These are phyloP conservation scores for Lasiosphaeriaceae sp. DNA, from an alignment of 495 filamentous ascomycete genomes.

Conservation along the genomic window DNA sequence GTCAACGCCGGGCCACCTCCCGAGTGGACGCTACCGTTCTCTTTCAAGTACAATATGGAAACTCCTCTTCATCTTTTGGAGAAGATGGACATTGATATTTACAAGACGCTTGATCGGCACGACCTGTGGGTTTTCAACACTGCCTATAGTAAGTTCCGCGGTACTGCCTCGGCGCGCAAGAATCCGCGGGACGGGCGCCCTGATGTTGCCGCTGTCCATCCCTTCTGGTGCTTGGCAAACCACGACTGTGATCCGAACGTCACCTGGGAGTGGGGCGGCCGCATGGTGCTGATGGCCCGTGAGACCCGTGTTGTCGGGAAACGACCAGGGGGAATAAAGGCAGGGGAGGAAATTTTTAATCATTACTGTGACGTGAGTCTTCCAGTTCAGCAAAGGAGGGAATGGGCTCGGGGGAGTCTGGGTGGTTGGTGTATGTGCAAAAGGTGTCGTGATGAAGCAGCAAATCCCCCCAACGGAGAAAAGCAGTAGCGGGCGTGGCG, in stretches of 20 bases:
- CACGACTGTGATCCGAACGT: conserved; percentile 95
- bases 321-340: conserved; percentile 55
- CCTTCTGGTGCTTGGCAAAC: conserved; percentile 67
- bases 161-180: conserved; percentile 80
- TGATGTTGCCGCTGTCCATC: conserved; percentile 66
- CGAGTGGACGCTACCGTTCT: conserved; percentile 76
- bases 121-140: conserved; percentile 96
- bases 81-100: conserved; percentile 88
- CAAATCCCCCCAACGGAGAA: neutral
- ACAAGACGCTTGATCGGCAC: conserved; percentile 56
- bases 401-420: conserved; percentile 81
- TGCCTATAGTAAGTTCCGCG: conserved; percentile 87
- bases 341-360: conserved; percentile 80
- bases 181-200: conserved; percentile 67
- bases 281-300: conserved; percentile 62
- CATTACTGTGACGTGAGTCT: conserved; percentile 92
- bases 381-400: conserved; percentile 71
- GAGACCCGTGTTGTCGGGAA: conserved; percentile 37
- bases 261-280: conserved; percentile 86
- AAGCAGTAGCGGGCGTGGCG: no score
- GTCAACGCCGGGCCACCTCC: conserved; percentile 50
- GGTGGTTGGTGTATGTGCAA: conserved; percentile 82
- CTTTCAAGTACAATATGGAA: conserved; percentile 79
- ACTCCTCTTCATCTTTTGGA: conserved; percentile 79
- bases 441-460: conserved; percentile 60